Evolutionary conservation across 805 yeast genomes (phyloP), one percentile per base, ranked within the genome.

Genomic region (Brettanomyces sp.): DNA sequence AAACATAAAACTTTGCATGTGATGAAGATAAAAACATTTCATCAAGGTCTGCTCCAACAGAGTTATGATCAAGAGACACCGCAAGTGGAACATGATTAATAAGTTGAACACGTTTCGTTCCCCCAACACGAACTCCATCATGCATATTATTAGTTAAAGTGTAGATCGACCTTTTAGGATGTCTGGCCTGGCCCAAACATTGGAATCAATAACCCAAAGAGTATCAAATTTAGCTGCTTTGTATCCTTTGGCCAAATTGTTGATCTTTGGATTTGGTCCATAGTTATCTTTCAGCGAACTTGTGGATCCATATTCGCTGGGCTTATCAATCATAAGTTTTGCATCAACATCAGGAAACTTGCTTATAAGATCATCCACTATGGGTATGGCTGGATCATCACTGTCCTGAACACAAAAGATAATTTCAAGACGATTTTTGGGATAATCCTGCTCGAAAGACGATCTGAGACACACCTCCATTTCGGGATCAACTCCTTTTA

Each of bases 251-350:
- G 88, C 80, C 41, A 88, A 66, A 62, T 88, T 88, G 63, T 87
- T 86, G 46, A 88, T 85, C 63, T 88, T 88, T 5, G 96, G 96
- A 56, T 88, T 88, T 4, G 95, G 93, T 2, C 95, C 95, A 55
- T 68, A 82, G 52, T 73, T 73, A 45, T 68, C 74, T 34, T 63
- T 64, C 6, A 51, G 48, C 4, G 54, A 64, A 18, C 52, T 50
- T 33, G 63, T 65, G 14, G 53, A 51, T 45, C 67, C 63, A 4
- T 47, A 39, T 28, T 28, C 11, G 11, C 11, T 9, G 11, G 11
- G 32, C 32, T 9, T 9, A 40, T 79, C 83, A 2, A 82, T 61
- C 49, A 86, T 57, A 4, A 88, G 65, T 49, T 70, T 69, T 21
- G 87, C 74, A 54, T 83, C 79, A 5, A 80, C 67, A 3, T 70